Evolutionary conservation across 2,329 filamentous ascomycete genomes (phyloP).

Genomic region (Colletotrichum agaves): DNA sequence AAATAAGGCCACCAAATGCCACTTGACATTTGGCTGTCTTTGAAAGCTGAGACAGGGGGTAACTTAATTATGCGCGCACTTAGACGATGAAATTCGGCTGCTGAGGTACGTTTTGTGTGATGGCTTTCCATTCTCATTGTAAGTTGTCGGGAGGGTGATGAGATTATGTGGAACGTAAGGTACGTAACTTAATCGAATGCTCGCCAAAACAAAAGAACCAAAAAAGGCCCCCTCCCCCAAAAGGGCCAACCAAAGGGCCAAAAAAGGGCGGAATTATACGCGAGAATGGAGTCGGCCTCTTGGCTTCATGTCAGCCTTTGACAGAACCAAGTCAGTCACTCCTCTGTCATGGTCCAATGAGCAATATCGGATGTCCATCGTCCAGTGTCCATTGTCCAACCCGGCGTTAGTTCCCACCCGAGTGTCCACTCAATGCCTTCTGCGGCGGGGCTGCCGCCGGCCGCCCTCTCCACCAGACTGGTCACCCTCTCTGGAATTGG

Average conservation of each 20-base stretch:
- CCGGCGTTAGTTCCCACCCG: background rate
- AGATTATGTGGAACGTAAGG: too few species aligned
- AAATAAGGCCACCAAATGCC: background rate
- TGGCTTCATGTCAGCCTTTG: background rate
- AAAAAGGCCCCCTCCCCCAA: too few species aligned
- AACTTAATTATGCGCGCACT: background rate
- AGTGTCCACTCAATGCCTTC: conserved; percentile 8
- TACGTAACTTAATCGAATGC: too few species aligned
- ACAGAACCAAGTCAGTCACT: background rate
- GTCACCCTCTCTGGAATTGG: conserved; percentile 9
- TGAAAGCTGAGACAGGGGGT: background rate
- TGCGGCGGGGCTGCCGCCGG: background rate
- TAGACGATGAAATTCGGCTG: background rate
- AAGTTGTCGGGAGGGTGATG: too few species aligned
- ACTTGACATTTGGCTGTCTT: background rate
- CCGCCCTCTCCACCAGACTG: conserved; percentile 14
- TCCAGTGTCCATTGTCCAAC: conserved; percentile 5
- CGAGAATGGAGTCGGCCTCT: background rate
- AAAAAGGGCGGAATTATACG: background rate
- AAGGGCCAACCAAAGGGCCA: too few species aligned
- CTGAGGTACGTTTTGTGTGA: too few species aligned
- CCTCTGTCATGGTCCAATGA: background rate
- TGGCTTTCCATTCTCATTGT: too few species aligned
- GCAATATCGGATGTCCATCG: background rate
- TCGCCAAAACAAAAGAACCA: too few species aligned